phyloP scores from a whole-genome alignment of 1,139 yeast species.

The Protomyces arabidopsidicola region DNA sequence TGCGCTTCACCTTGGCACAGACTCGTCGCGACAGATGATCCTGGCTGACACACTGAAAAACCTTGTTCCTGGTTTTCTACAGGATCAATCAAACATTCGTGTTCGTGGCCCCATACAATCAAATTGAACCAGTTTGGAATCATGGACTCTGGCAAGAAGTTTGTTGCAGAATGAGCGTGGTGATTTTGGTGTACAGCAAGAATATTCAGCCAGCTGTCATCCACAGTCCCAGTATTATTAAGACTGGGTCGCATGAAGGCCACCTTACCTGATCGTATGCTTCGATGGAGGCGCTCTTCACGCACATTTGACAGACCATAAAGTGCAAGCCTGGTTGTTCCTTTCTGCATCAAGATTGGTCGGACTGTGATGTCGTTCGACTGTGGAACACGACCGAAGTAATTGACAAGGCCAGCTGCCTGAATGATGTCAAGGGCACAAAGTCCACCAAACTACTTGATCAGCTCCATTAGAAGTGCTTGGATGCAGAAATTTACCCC shows the following conservation, averaged over 20 bases:
- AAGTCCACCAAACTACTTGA: slow-evolving; percentile 51
- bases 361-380: slow-evolving; percentile 67
- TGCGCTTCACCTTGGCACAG: slow-evolving; percentile 79
- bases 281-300: slow-evolving; percentile 79
- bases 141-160: slow-evolving; percentile 77
- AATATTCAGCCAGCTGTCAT: slow-evolving; percentile 73
- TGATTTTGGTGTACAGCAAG: slow-evolving; percentile 90
- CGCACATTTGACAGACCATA: slow-evolving; percentile 86
- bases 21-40: slow-evolving; percentile 91
- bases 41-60: slow-evolving; percentile 83
- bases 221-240: slow-evolving; percentile 38
- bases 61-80: slow-evolving; percentile 60
- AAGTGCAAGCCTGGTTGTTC: slow-evolving; percentile 71
- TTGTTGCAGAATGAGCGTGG: slow-evolving; percentile 71
- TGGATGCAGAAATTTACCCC: slow-evolving; percentile 47
- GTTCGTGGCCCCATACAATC: slow-evolving; percentile 97
- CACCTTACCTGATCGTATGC: slow-evolving; percentile 76
- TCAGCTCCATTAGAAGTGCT: neutral
- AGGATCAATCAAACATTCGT: slow-evolving; percentile 80
- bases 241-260: slow-evolving; percentile 68
- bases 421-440: slow-evolving; percentile 83
- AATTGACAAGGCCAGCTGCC: slow-evolving; percentile 78
- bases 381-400: slow-evolving; percentile 78
- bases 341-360: slow-evolving; percentile 82
- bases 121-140: slow-evolving; percentile 77